Percentiles rank a stretch among this genome's conserved stretches.
phyloP scores from a whole-genome alignment of 1,284 basidiomycete species.

The Mixia osmundae region DNA sequence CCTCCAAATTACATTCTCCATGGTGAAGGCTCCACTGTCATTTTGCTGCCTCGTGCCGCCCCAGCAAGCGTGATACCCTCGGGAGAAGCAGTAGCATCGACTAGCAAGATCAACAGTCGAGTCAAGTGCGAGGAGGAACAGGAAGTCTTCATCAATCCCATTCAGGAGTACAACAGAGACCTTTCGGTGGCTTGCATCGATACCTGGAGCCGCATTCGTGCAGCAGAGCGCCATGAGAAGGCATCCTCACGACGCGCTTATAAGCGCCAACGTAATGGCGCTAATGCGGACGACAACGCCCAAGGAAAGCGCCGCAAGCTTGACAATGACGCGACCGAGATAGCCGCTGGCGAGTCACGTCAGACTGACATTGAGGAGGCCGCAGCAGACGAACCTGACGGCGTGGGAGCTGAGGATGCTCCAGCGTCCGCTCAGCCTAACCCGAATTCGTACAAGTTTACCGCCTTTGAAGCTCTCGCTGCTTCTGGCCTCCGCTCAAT shows the following conservation, averaged over 20 bases:
- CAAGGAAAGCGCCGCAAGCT: conserved; percentile 7
- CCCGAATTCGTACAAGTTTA: conserved; percentile 36
- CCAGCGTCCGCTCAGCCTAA: background rate
- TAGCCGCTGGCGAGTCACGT: too few relatives aligned
- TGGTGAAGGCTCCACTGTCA: too few relatives aligned
- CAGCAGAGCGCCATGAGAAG: too few relatives aligned
- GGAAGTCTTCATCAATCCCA: conserved; percentile 70
- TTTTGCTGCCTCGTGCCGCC: too few relatives aligned
- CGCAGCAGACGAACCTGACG: conserved; percentile 5
- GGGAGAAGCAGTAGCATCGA: too few relatives aligned
- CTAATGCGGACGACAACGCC: conserved; percentile 3
- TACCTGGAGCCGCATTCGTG: conserved; percentile 53
- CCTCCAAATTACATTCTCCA: too few relatives aligned
- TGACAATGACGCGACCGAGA: conserved; percentile 9
- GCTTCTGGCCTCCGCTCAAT: conserved; percentile 90
- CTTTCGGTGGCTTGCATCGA: conserved; percentile 70
- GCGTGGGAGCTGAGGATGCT: conserved; percentile 3
- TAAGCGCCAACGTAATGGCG: conserved; percentile 13
- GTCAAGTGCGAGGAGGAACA: too few relatives aligned
- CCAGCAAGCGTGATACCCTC: too few relatives aligned
- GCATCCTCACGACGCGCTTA: too few relatives aligned
- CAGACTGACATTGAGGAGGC: too few relatives aligned
- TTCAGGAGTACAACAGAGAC: conserved; percentile 97
- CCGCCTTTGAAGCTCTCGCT: conserved; percentile 79
- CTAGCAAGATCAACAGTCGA: too few relatives aligned